Conservation (phyloP, 176 grass and related monocot species). For the Saccharum spontaneum region DNA sequence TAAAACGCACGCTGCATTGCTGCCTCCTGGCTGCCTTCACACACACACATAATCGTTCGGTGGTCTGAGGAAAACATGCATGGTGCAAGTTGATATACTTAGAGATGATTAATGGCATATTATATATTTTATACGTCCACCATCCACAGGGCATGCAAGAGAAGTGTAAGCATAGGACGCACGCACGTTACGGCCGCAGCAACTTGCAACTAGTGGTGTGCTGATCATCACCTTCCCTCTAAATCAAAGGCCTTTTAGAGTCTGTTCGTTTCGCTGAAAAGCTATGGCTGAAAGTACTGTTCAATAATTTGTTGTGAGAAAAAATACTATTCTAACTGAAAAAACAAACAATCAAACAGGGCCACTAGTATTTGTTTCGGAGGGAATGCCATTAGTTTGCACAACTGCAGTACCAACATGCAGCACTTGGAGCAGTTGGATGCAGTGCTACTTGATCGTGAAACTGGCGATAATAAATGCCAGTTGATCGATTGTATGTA, state of each 20-base stretch:
- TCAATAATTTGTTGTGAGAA: no score
- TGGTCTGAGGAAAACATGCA: background rate
- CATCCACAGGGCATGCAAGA: constrained; percentile 29
- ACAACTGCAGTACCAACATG: constrained; percentile 22
- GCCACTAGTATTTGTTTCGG: background rate
- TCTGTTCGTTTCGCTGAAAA: no score
- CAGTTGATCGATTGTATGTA: background rate
- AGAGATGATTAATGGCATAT: background rate
- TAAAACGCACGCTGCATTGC: background rate
- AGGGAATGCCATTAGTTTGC: background rate
- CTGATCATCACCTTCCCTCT: background rate
- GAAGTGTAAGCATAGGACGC: background rate
- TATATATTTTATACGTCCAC: constrained; percentile 32
- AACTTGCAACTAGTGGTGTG: constrained; percentile 18
- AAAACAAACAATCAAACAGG: no score
- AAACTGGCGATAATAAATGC: background rate
- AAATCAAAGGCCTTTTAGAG: background rate
- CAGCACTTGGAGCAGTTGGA: background rate
- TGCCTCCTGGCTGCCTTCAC: background rate
- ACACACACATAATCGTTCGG: background rate
- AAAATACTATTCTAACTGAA: no score
- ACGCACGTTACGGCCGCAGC: constrained; percentile 30
- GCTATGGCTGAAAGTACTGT: no score
- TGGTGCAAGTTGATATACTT: constrained; percentile 10
- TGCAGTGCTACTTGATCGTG: background rate